These are phyloP conservation scores for Striga asiatica DNA, from an alignment of 257 asterid genomes.

Conservation along the genomic window DNA sequence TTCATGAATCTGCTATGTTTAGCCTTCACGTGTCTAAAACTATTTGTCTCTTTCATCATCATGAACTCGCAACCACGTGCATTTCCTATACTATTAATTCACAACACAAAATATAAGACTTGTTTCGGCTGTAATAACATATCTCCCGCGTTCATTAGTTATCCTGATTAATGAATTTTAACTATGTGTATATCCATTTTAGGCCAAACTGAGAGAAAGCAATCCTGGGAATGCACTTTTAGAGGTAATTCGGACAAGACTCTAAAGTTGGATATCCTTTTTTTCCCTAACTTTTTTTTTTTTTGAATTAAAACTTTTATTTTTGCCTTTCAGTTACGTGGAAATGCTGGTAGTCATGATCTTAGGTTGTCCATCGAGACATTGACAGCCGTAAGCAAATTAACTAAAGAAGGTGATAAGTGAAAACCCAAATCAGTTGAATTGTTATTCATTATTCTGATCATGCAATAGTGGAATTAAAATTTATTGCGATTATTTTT, in stretches of 20 bases:
- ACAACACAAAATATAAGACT: too few species aligned
- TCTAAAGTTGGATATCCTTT: slow-evolving; percentile 1
- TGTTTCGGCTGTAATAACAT: too few species aligned
- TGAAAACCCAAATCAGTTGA: slow-evolving; percentile 9
- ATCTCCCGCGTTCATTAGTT: too few species aligned
- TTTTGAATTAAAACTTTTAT: slow-evolving; percentile 5
- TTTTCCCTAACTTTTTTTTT: neutral
- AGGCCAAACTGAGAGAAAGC: slow-evolving; percentile 76
- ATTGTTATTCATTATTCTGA: slow-evolving; percentile 8
- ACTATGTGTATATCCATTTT: slow-evolving; percentile 14
- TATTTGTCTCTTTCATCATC: neutral
- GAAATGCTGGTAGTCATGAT: slow-evolving; percentile 99
- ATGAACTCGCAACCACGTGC: neutral
- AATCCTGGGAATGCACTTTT: slow-evolving; percentile 79
- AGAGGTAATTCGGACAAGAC: slow-evolving; percentile 43
- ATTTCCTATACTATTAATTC: too few species aligned
- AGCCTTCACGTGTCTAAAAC: neutral
- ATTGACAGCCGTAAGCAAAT: slow-evolving; percentile 46
- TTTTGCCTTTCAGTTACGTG: slow-evolving; percentile 51
- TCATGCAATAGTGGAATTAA: slow-evolving; percentile 13
- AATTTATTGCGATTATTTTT: neutral
- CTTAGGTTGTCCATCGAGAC: slow-evolving; percentile 74
- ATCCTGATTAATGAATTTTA: slow-evolving; percentile 7
- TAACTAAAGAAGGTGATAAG: slow-evolving; percentile 85
- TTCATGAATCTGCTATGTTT: neutral